Evolutionary conservation across 305 asterid genomes (phyloP).

Genomic region (Ajuga reptans): DNA sequence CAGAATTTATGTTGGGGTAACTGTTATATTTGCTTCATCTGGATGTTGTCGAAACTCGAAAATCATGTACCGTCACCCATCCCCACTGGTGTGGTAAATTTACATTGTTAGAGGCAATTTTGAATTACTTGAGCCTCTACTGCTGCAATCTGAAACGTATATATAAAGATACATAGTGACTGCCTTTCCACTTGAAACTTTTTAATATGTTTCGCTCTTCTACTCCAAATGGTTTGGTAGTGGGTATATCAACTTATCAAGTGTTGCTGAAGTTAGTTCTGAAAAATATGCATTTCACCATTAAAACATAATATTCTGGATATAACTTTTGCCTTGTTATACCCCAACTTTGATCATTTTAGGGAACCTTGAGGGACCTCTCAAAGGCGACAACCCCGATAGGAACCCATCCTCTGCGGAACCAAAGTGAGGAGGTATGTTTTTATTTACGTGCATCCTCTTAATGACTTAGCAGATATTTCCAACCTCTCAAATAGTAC

Average conservation of each 20-base stretch:
- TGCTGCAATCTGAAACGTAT: background rate
- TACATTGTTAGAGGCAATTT: no score
- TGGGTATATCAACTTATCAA: background rate
- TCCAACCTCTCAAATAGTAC: background rate
- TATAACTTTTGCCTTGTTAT: background rate
- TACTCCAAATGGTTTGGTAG: background rate
- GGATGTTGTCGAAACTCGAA: no score
- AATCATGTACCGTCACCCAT: no score
- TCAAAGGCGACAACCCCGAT: conserved; percentile 37
- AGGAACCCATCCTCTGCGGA: conserved; percentile 30
- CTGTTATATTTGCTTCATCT: no score
- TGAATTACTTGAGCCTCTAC: background rate
- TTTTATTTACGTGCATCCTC: background rate
- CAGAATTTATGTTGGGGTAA: no score
- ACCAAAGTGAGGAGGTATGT: conserved; percentile 41
- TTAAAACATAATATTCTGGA: background rate
- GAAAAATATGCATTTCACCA: background rate
- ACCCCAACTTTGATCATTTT: background rate
- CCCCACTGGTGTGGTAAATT: no score
- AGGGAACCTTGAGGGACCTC: conserved; percentile 60
- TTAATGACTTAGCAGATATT: background rate
- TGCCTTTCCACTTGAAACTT: background rate
- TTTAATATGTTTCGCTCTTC: background rate
- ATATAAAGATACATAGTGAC: background rate
- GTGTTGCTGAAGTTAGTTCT: background rate